phyloP scores from a whole-genome alignment of 2,329 filamentous ascomycete genomes.

The Neofusicoccum sp. region DNA sequence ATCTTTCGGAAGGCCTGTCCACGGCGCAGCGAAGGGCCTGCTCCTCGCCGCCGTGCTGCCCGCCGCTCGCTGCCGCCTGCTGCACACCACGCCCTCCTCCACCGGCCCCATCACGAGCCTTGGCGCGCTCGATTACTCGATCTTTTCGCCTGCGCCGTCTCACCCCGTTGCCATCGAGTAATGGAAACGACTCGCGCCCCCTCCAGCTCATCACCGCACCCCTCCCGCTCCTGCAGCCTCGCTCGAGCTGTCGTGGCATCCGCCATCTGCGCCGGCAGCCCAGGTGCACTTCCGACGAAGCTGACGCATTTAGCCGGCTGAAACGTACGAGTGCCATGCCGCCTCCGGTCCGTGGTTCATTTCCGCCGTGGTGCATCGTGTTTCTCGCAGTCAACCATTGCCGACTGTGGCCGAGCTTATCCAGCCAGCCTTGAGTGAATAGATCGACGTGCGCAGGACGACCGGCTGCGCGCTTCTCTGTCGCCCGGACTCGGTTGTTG shows the following conservation, averaged over 20 bases:
- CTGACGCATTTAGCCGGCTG: not conserved
- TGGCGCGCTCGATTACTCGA: not conserved
- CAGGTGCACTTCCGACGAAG: too few relatives aligned
- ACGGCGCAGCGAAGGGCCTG: not conserved
- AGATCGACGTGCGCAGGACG: too few relatives aligned
- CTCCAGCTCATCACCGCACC: not conserved
- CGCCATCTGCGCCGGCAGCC: not conserved
- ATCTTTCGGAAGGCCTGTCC: conserved; percentile 3
- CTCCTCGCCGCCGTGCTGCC: not conserved
- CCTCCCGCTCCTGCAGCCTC: not conserved
- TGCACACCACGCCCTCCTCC: not conserved
- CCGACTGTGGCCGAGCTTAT: too few relatives aligned
- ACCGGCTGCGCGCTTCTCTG: too few relatives aligned
- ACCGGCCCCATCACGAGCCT: not conserved
- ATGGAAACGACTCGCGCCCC: conserved; percentile 8
- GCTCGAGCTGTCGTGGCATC: not conserved
- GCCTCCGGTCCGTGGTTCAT: too few relatives aligned
- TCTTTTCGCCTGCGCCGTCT: conserved; percentile 3
- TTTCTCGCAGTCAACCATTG: too few relatives aligned
- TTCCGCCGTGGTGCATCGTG: too few relatives aligned
- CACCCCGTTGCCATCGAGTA: conserved; percentile 20
- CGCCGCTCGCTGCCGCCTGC: not conserved
- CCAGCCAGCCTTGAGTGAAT: too few relatives aligned
- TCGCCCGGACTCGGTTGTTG: too few relatives aligned
- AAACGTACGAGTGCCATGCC: not conserved